phyloP scores from a whole-genome alignment of 176 grass and related monocot species.

The Luzula sylvatica region DNA sequence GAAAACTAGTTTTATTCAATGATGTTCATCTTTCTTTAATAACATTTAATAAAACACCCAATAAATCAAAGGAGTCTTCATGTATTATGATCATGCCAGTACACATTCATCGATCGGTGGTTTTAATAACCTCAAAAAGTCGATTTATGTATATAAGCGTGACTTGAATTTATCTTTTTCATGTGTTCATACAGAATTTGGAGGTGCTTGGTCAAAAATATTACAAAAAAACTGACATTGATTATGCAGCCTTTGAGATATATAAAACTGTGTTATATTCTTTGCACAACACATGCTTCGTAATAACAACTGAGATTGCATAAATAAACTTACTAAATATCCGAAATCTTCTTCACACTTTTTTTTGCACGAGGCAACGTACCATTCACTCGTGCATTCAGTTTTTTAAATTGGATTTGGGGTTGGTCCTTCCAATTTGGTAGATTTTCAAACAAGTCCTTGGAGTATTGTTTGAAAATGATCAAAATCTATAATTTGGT shows the following conservation, averaged over 20 bases:
- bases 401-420: neutral
- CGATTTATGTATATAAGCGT: neutral
- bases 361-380: slow-evolving; percentile 4
- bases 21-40: too few relatives aligned
- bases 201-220: slow-evolving; percentile 15
- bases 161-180: neutral
- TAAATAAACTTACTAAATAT: neutral
- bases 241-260: neutral
- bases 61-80: too few relatives aligned
- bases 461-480: too few relatives aligned
- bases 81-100: too few relatives aligned
- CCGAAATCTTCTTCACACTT: neutral
- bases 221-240: neutral
- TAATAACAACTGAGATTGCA: slow-evolving; percentile 7
- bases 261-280: slow-evolving; percentile 10
- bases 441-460: too few relatives aligned
- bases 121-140: too few relatives aligned
- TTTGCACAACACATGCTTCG: slow-evolving; percentile 7
- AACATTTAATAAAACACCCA: too few relatives aligned
- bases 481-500: too few relatives aligned
- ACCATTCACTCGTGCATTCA: slow-evolving; percentile 13
- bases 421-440: too few relatives aligned
- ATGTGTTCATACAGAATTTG: neutral
- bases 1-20: too few relatives aligned
- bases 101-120: too few relatives aligned